Percentiles rank a stretch among this genome's conserved stretches.
Conservation (phyloP, 164 flowering plant species). For the Macadamia tetraphylla region DNA sequence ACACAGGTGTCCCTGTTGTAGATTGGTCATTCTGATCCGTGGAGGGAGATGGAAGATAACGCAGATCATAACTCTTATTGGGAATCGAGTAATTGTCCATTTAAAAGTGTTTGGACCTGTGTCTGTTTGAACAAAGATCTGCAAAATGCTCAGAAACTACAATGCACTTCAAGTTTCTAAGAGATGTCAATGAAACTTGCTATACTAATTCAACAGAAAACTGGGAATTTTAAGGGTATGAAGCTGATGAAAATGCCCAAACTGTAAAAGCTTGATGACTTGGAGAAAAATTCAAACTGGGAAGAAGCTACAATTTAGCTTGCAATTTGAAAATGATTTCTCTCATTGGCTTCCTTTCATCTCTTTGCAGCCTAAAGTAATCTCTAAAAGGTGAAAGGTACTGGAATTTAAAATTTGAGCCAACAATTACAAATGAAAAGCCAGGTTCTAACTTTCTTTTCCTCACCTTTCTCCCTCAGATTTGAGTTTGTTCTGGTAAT, state of each 20-base stretch:
- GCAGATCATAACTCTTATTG: slow-evolving; percentile 43
- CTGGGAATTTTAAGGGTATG: too few relatives aligned
- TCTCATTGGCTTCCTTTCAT: background rate
- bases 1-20: slow-evolving; percentile 32
- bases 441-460: slow-evolving; percentile 27
- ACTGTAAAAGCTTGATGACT: background rate
- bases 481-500: slow-evolving; percentile 31
- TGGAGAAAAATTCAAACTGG: background rate
- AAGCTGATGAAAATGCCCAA: too few relatives aligned
- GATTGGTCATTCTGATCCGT: slow-evolving; percentile 46
- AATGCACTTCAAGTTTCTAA: background rate
- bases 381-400: background rate
- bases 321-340: background rate
- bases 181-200: background rate
- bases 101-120: background rate
- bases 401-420: slow-evolving; percentile 16
- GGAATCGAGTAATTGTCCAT: slow-evolving; percentile 43
- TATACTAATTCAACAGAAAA: too few relatives aligned
- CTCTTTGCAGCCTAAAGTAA: background rate
- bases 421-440: slow-evolving; percentile 20
- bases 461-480: slow-evolving; percentile 28
- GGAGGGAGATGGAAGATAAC: slow-evolving; percentile 49
- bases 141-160: background rate
- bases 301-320: slow-evolving; percentile 4
- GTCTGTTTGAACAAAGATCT: background rate